Evolutionary conservation across 768 basidiomycete species (phyloP).

Genomic region (Cystoderma amianthinum): DNA sequence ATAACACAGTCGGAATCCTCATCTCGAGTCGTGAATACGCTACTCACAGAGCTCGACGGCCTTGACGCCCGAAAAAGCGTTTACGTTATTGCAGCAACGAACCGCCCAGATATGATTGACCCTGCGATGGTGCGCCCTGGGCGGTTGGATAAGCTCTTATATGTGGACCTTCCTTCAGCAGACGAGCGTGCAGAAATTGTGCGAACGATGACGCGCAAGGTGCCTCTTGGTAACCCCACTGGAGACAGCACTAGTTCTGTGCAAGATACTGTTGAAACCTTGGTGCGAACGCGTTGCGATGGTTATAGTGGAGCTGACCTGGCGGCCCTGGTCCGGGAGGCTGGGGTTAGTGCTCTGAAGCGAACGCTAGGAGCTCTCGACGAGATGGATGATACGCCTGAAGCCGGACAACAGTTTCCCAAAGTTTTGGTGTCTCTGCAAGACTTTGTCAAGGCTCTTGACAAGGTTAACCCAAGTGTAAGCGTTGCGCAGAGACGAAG

Average conservation of each 20-base stretch:
- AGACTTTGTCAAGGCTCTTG: slow-evolving; percentile 72
- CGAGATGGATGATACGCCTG: slow-evolving; percentile 36
- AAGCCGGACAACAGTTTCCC: slow-evolving; percentile 9
- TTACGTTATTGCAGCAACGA: slow-evolving; percentile 93
- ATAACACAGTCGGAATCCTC: slow-evolving; percentile 80
- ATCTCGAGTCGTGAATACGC: slow-evolving; percentile 88
- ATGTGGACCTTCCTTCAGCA: slow-evolving; percentile 78
- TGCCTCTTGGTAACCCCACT: slow-evolving; percentile 47
- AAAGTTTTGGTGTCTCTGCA: slow-evolving; percentile 43
- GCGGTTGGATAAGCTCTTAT: slow-evolving; percentile 87
- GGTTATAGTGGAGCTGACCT: slow-evolving; percentile 93
- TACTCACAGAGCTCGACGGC: slow-evolving; percentile 91
- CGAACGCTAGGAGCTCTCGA: slow-evolving; percentile 64
- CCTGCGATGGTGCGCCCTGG: slow-evolving; percentile 98
- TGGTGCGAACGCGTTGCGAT: slow-evolving; percentile 62
- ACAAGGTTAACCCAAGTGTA: slow-evolving; percentile 86
- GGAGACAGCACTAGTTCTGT: slow-evolving; percentile 11
- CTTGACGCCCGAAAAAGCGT: slow-evolving; percentile 82
- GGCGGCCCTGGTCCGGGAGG: slow-evolving; percentile 82
- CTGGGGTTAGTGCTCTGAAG: slow-evolving; percentile 78
- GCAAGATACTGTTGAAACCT: slow-evolving; percentile 22
- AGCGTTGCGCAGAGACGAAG: slow-evolving; percentile 69
- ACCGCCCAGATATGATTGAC: slow-evolving; percentile 95
- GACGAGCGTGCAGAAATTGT: slow-evolving; percentile 81
- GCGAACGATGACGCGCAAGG: slow-evolving; percentile 61